These are phyloP conservation scores for Tetrahymena thermophila DNA, from an alignment of 73 alveolate species.

Conservation along the genomic window DNA sequence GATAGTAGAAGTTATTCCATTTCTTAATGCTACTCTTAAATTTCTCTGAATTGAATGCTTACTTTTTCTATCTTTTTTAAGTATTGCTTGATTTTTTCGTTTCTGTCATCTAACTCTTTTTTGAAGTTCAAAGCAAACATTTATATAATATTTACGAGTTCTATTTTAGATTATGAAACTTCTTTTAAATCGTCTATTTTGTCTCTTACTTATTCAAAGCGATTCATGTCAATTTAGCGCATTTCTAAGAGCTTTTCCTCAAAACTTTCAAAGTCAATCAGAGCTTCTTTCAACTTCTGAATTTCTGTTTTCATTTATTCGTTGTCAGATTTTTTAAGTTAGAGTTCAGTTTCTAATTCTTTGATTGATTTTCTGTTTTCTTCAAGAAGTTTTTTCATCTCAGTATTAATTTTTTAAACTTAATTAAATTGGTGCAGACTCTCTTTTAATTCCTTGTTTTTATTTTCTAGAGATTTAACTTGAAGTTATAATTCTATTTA, in stretches of 20 bases:
- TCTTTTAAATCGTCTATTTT: background rate
- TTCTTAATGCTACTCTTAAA: background rate
- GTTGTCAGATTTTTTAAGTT: background rate
- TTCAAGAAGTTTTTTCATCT: background rate
- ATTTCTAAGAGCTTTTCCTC: background rate
- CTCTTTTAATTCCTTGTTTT: background rate
- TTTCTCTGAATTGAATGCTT: background rate
- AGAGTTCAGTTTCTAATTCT: background rate
- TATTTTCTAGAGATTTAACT: background rate
- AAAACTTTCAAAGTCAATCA: background rate
- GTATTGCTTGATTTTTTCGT: background rate
- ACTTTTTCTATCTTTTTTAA: background rate
- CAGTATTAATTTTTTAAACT: background rate
- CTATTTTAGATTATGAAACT: background rate
- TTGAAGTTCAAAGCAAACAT: background rate
- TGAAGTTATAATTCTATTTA: background rate
- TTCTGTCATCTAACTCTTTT: background rate
- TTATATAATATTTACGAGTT: background rate
- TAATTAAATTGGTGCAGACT: background rate
- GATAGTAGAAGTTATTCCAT: background rate
- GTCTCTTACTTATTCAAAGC: background rate
- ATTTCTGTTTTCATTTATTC: background rate
- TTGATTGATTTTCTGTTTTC: background rate
- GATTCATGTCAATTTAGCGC: background rate
- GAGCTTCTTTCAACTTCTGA: background rate